Evolutionary conservation across 805 yeast species (phyloP).

Genomic region (Suhomyces prunicola): DNA sequence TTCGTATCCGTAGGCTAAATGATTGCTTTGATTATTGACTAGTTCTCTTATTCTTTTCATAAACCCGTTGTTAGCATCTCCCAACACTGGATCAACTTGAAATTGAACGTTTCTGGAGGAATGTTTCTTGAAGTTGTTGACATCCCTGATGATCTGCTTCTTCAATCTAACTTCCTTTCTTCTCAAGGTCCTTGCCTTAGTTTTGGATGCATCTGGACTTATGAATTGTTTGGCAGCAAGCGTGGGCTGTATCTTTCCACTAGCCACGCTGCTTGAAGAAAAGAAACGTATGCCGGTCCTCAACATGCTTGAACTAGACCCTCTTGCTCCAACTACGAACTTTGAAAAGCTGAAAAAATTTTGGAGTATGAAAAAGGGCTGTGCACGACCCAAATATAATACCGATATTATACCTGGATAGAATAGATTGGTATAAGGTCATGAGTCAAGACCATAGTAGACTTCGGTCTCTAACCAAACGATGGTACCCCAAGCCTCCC

Average conservation of each 20-base stretch:
- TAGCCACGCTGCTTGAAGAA: conserved; percentile 12
- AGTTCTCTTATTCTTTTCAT: conserved; percentile 64
- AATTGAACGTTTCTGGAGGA: conserved; percentile 29
- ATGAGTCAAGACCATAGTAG: neutral
- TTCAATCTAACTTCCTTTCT: conserved; percentile 39
- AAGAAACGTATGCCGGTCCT: conserved; percentile 14
- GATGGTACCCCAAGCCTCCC: conserved; percentile 18
- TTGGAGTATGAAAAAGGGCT: neutral
- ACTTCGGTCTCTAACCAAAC: conserved; percentile 4
- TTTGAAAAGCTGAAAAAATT: conserved; percentile 3
- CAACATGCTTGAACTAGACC: conserved; percentile 3
- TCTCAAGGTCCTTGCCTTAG: conserved; percentile 32
- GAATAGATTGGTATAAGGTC: neutral
- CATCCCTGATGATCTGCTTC: conserved; percentile 39
- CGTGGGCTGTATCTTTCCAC: conserved; percentile 16
- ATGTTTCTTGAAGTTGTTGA: conserved; percentile 41
- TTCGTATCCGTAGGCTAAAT: conserved; percentile 55
- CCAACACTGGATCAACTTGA: conserved; percentile 80
- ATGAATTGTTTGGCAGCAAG: conserved; percentile 39
- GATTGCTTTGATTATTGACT: conserved; percentile 58
- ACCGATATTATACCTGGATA: neutral
- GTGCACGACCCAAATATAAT: neutral
- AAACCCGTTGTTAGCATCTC: conserved; percentile 64
- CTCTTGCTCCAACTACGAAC: neutral
- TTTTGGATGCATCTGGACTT: conserved; percentile 28